These are phyloP conservation scores for Iris macrosiphon DNA, from an alignment of 106 monocot species.

Conservation along the genomic window DNA sequence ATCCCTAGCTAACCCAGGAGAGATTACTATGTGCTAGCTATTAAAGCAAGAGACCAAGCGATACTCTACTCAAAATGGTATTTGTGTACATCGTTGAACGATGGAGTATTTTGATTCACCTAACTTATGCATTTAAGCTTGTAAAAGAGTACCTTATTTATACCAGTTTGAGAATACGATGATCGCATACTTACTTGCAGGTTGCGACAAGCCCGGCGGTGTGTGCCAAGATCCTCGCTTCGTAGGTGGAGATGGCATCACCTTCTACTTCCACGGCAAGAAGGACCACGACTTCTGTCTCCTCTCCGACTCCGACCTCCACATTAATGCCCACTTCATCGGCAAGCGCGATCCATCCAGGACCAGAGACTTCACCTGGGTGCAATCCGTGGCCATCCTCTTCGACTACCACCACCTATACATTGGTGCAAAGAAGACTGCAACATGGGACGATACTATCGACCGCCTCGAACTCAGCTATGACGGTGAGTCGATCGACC, in stretches of 20 bases:
- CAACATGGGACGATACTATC: conserved; percentile 27
- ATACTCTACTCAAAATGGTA: too few species aligned
- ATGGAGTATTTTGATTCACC: too few species aligned
- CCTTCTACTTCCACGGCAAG: conserved; percentile 64
- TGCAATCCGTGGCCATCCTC: conserved; percentile 27
- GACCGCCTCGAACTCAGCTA: conserved; percentile 36
- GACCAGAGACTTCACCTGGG: conserved; percentile 13
- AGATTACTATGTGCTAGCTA: too few species aligned
- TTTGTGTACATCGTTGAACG: too few species aligned
- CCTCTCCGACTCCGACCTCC: conserved; percentile 41
- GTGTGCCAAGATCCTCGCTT: conserved; percentile 42
- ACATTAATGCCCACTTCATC: conserved; percentile 72
- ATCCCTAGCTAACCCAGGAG: too few species aligned
- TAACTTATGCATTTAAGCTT: too few species aligned
- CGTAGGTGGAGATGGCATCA: conserved; percentile 56
- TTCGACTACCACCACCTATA: conserved; percentile 25
- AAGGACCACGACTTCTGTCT: conserved; percentile 44
- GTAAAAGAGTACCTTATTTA: too few species aligned
- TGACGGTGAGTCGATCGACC: conserved; percentile 23
- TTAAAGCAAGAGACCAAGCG: too few species aligned
- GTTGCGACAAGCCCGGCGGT: conserved; percentile 5
- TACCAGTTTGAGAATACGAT: too few species aligned
- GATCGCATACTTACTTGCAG: too few species aligned
- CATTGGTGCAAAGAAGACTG: conserved; percentile 30
- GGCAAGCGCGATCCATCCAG: conserved; percentile 21